phyloP scores from a whole-genome alignment of 2,329 filamentous ascomycete species.

The Aspergillus candidus region DNA sequence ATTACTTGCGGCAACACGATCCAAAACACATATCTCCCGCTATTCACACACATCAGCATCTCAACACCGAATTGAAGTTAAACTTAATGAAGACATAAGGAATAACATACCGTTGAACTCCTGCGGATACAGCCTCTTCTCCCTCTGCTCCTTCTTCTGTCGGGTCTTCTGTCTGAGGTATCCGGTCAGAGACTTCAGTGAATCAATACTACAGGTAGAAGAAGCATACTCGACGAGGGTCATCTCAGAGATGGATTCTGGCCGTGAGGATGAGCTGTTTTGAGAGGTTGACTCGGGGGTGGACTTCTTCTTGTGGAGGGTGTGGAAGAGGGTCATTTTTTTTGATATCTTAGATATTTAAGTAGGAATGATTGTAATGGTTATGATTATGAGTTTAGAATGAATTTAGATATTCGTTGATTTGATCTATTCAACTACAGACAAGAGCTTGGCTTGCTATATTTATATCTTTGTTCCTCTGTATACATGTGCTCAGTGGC shows the following conservation, averaged over 20 bases:
- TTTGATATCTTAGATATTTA: background rate
- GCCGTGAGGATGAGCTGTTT: background rate
- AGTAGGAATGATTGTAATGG: background rate
- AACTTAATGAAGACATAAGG: background rate
- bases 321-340: constrained; percentile 1
- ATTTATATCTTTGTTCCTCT: too few species aligned
- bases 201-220: background rate
- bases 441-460: too few species aligned
- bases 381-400: background rate
- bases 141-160: background rate
- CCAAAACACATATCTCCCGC: constrained; percentile 11
- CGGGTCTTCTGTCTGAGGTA: background rate
- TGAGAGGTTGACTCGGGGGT: background rate
- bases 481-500: too few species aligned
- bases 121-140: too few species aligned
- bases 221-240: constrained; percentile 6
- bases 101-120: constrained; percentile 5
- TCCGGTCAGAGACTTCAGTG: too few species aligned
- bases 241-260: constrained; percentile 2
- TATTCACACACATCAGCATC: background rate
- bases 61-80: too few species aligned
- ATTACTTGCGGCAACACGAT: constrained; percentile 10
- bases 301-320: constrained; percentile 1
- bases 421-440: too few species aligned
- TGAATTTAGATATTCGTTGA: too few species aligned